Evolutionary conservation across 352 stramenopile species (phyloP), one percentile per base, ranked within the genome.

Genomic region (Pythium chondricola): DNA sequence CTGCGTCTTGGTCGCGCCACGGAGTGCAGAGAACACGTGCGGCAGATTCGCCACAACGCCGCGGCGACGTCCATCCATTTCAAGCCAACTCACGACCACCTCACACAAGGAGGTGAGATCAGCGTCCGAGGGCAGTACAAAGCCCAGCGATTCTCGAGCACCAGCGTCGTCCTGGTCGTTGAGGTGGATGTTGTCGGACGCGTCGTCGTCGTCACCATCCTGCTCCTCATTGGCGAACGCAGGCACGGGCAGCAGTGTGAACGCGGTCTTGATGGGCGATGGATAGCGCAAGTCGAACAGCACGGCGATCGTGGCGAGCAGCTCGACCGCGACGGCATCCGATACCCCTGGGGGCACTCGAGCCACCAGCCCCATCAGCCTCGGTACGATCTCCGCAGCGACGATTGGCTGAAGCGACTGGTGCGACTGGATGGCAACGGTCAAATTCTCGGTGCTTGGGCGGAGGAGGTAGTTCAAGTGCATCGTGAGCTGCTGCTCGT

Each of bases 341-440:
- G 67, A 45, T 2, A 86, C 61, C 5, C 26, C 30, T 1, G 14
- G 24, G n/a, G 11, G 29, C 29, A 56, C 43, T 6, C 21, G n/a
- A 2, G 43, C n/a, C 8, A 37, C 33, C 9, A 61, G 30, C 13
- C 50, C 24, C 27, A 85, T 22, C 9, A 88, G 38, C 39, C 71
- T 47, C 2, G 72, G 68, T 7, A 89, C 38, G 4, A 84, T 60
- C 50, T 84, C 69, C 2, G 54, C 61, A 43, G 79, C 74, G 25
- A 89, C 81, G 2, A 53, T 46, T 22, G 64, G 41, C 10, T 58
- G 59, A 45, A 42, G 44, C n/a, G 49, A 42, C 5, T 57, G 52
- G 54, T 91, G 79, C 1, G 79, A 86, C 61, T 91, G 76, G 37
- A 82, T 57, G 6, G 63, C 74, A 25, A 91, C 79, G 7, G 72